A percentile compares a stretch with the other conserved stretches of the same genome.
Evolutionary conservation across 2,329 filamentous ascomycete species (phyloP).

Genomic region (Sarocladium kiliense): DNA sequence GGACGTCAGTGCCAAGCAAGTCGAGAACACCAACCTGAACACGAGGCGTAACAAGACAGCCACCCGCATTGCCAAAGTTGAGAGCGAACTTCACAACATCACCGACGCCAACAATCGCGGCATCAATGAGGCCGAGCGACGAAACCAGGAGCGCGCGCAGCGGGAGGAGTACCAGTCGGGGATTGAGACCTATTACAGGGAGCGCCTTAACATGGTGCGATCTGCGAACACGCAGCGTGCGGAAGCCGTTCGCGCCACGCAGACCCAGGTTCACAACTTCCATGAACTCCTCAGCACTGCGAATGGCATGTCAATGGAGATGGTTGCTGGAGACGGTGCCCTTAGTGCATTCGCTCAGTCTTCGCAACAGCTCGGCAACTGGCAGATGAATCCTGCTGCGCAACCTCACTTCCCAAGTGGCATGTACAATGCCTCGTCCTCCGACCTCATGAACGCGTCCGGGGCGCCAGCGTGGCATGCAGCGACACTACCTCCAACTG

Average conservation of each 20-base stretch:
- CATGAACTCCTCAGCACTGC: slow-evolving; percentile 26
- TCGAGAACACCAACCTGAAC: slow-evolving; percentile 58
- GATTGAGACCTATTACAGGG: slow-evolving; percentile 40
- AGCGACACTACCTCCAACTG: slow-evolving; percentile 28
- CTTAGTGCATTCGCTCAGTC: slow-evolving; percentile 12
- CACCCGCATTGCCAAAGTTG: slow-evolving; percentile 65
- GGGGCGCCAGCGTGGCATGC: slow-evolving; percentile 26
- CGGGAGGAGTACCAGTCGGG: slow-evolving; percentile 42
- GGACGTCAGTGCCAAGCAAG: slow-evolving; percentile 56
- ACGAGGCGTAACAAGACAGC: slow-evolving; percentile 68
- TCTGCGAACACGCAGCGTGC: slow-evolving; percentile 22
- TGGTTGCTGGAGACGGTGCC: slow-evolving; percentile 13
- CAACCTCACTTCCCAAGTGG: slow-evolving; percentile 28
- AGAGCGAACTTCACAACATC: slow-evolving; percentile 67
- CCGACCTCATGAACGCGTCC: slow-evolving; percentile 25
- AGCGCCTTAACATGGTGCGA: slow-evolving; percentile 35
- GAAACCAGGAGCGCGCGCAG: slow-evolving; percentile 43
- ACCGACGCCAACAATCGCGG: slow-evolving; percentile 62
- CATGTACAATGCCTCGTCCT: slow-evolving; percentile 30
- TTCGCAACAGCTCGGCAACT: slow-evolving; percentile 21
- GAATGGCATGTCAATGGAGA: slow-evolving; percentile 27
- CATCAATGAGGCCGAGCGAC: slow-evolving; percentile 57
- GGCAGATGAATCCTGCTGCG: slow-evolving; percentile 30
- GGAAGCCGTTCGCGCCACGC: slow-evolving; percentile 25
- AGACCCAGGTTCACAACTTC: slow-evolving; percentile 27